Percentiles rank a stretch among this genome's conserved stretches.
phyloP scores from a whole-genome alignment of 441 rosid species.

The Geranium incanum region DNA sequence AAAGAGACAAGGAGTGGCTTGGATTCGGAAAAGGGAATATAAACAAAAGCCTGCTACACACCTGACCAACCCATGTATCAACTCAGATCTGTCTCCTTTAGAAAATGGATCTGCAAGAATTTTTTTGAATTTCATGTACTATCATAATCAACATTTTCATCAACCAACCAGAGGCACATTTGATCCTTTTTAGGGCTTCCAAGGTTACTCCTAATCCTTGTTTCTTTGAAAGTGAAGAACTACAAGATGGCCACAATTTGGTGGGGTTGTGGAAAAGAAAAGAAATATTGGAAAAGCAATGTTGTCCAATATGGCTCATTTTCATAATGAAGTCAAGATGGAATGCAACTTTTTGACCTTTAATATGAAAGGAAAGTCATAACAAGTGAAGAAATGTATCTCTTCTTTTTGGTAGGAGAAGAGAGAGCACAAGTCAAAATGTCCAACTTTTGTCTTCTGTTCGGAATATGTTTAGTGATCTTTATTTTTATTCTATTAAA shows the following conservation, averaged over 20 bases:
- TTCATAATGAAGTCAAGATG: neutral
- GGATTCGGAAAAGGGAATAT: slow-evolving; percentile 2
- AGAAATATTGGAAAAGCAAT: neutral
- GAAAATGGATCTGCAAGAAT: too few species aligned
- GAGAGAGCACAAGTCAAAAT: neutral
- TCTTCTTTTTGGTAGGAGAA: neutral
- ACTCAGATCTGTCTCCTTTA: slow-evolving; percentile 12
- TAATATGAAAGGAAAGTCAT: slow-evolving; percentile 14
- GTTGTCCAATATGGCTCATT: slow-evolving; percentile 9
- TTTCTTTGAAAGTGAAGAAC: too few species aligned
- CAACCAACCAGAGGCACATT: too few species aligned
- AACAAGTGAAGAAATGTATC: neutral
- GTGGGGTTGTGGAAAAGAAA: neutral
- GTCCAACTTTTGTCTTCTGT: neutral
- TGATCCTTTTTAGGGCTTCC: too few species aligned
- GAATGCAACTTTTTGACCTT: slow-evolving; percentile 23
- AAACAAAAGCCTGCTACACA: slow-evolving; percentile 22
- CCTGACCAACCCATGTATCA: slow-evolving; percentile 16
- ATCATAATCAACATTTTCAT: neutral
- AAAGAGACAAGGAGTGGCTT: slow-evolving; percentile 5
- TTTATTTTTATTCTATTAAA: too few species aligned
- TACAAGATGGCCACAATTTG: neutral
- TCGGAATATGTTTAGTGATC: too few species aligned
- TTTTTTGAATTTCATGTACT: slow-evolving; percentile 1
- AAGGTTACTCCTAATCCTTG: too few species aligned